A percentile compares a stretch with the other conserved stretches of the same genome.
phyloP scores from a whole-genome alignment of 2,329 filamentous ascomycete species.

The Aspergillus persii region DNA sequence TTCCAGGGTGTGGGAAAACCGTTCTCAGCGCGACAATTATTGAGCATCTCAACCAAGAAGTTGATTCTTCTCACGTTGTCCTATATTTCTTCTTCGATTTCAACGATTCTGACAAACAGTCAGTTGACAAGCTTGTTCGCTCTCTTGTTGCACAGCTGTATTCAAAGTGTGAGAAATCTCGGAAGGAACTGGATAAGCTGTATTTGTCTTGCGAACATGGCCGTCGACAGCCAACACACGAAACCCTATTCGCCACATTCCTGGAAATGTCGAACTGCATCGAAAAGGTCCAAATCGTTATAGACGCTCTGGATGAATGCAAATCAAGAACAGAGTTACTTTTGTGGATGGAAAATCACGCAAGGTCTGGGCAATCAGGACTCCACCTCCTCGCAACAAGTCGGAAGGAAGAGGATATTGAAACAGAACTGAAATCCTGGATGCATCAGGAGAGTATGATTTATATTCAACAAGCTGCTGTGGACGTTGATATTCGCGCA shows the following conservation, averaged over 20 bases:
- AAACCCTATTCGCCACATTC: not conserved
- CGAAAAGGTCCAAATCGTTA: not conserved
- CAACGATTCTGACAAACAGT: slow-evolving; percentile 3
- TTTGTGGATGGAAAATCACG: not conserved
- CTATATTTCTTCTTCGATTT: slow-evolving; percentile 10
- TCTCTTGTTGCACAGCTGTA: slow-evolving; percentile 5
- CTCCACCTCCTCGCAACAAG: slow-evolving; percentile 11
- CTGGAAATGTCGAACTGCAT: not conserved
- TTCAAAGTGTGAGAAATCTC: not conserved
- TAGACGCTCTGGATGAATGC: slow-evolving; percentile 11
- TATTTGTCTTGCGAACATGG: slow-evolving; percentile 1
- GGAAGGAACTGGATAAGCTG: not conserved
- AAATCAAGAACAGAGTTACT: not conserved
- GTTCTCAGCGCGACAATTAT: slow-evolving; percentile 7
- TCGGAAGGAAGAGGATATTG: slow-evolving; percentile 5
- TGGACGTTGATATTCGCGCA: slow-evolving; percentile 4
- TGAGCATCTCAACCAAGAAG: not conserved
- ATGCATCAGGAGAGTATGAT: not conserved
- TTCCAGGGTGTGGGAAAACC: slow-evolving; percentile 8
- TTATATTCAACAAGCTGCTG: too few relatives aligned
- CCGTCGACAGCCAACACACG: not conserved
- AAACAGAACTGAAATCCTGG: slow-evolving; percentile 6
- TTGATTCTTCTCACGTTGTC: not conserved
- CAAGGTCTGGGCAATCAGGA: not conserved
- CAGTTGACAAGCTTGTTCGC: slow-evolving; percentile 1